phyloP scores from a whole-genome alignment of 2,329 filamentous ascomycete species.

The Neodidymelliopsis sp. region DNA sequence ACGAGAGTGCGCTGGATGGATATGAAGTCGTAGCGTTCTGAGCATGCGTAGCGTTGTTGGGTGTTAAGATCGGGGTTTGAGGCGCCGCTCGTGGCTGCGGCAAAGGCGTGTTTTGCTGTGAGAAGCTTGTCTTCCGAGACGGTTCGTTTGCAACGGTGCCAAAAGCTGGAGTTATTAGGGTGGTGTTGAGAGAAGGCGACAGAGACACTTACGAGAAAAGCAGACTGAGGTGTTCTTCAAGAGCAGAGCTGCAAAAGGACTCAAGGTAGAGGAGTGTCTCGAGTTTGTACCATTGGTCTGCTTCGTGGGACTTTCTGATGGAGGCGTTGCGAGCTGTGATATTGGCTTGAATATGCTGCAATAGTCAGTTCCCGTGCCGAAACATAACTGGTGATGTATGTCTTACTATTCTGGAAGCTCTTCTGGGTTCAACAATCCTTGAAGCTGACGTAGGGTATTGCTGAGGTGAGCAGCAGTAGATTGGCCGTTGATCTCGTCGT shows the following conservation, averaged over 20 bases:
- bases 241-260: conserved; percentile 63
- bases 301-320: conserved; percentile 37
- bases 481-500: conserved; percentile 69
- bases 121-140: conserved; percentile 16
- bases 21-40: conserved; percentile 27
- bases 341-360: conserved; percentile 43
- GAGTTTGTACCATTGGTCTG: conserved; percentile 30
- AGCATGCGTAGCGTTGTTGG: conserved; percentile 21
- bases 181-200: not conserved
- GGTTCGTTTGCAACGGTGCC: conserved; percentile 19
- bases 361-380: conserved; percentile 19
- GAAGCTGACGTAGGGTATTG: conserved; percentile 75
- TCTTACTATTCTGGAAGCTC: conserved; percentile 73
- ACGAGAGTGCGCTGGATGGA: conserved; percentile 23
- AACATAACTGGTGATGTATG: conserved; percentile 1
- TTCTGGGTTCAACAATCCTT: conserved; percentile 75
- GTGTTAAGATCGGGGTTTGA: conserved; percentile 17
- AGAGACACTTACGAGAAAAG: conserved; percentile 41
- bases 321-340: conserved; percentile 40
- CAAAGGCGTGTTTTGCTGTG: conserved; percentile 20
- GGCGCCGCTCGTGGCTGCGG: conserved; percentile 18
- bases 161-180: conserved; percentile 31
- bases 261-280: conserved; percentile 46
- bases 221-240: conserved; percentile 52
- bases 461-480: conserved; percentile 71